Evolutionary conservation across 805 yeast species (phyloP), one percentile per base, ranked within the genome.

Genomic region (Saturnispora zaruensis): DNA sequence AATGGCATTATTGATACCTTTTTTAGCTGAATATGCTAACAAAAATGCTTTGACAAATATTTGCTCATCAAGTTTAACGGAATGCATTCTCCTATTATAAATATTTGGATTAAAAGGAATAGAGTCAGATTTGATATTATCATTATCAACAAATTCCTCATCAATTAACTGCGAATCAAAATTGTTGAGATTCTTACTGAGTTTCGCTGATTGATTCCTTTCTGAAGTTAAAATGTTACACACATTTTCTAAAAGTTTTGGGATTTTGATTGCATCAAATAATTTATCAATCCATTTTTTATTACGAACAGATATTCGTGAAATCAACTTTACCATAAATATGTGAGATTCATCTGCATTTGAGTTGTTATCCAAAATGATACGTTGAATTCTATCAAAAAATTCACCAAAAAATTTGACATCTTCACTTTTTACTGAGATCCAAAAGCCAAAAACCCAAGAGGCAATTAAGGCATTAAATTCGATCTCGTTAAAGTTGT

Each of bases 1-100:
- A 5, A 57, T 34, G 4, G 51, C 51, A 11, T 8, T 3, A 11
- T 53, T 34, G 2, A 49, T 5, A 18, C 50, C 56, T 1, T 5
- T 14, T 3, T 28, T 13, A 9, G 11, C 2, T 1, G 37, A 14
- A 16, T 41, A 26, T 16, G 48, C 20, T 21, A 41, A 41, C 34
- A 60, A 21, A 8, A 52, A 24, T n/a, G 46, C 54, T 4, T 34
- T 16, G 1, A 58, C 41, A 1, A 53, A 41, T 18, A 53, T 55
- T 33, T 56, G 56, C 21, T 60, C 65, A 6, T 51, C 34, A 0
- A 53, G 50, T 16, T 43, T 36, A 49, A 38, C 21, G 26, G 26
- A 18, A 23, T 45, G 30, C 5, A 43, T 33, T 52, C 51, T 32
- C 51, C 55, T 3, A 13, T 36, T 18, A 48, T 42, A 46, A 33